A percentile compares a stretch with the other conserved stretches of the same genome.
Evolutionary conservation across 768 basidiomycete genomes (phyloP).

Genomic region (Postia placenta): DNA sequence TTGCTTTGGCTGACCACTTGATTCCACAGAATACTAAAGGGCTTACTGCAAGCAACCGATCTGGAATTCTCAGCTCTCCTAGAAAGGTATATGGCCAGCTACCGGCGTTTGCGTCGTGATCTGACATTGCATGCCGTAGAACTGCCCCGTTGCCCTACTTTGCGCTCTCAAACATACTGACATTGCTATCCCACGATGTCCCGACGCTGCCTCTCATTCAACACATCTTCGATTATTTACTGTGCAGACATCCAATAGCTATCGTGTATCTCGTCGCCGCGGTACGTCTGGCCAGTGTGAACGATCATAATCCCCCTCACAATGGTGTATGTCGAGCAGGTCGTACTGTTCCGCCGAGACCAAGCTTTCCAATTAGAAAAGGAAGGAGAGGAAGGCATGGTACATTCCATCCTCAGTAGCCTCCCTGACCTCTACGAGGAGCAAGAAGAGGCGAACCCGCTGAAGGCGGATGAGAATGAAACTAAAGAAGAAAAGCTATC

Average conservation of each 20-base stretch:
- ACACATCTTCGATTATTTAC: slow-evolving; percentile 85
- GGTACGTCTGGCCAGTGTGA: slow-evolving; percentile 40
- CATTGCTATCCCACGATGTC: slow-evolving; percentile 88
- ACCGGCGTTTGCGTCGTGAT: background rate
- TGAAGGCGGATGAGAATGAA: slow-evolving; percentile 2
- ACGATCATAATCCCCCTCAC: background rate
- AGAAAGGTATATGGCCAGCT: slow-evolving; percentile 51
- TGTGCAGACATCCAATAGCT: slow-evolving; percentile 75
- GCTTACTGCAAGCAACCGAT: slow-evolving; percentile 67
- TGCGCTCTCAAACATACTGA: slow-evolving; percentile 85
- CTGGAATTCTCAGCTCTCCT: slow-evolving; percentile 62
- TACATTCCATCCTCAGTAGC: slow-evolving; percentile 67
- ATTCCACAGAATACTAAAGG: slow-evolving; percentile 56
- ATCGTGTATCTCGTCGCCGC: slow-evolving; percentile 80
- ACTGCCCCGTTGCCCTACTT: slow-evolving; percentile 81
- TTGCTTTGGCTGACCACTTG: background rate
- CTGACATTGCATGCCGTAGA: slow-evolving; percentile 26
- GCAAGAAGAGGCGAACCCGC: slow-evolving; percentile 11
- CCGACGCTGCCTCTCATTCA: slow-evolving; percentile 87
- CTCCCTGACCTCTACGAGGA: slow-evolving; percentile 54
- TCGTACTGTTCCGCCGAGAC: slow-evolving; percentile 66
- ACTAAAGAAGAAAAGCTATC: background rate
- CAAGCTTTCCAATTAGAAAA: slow-evolving; percentile 55
- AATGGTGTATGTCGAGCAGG: slow-evolving; percentile 31
- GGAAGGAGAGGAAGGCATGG: slow-evolving; percentile 77